Base-by-base conservation (phyloP, 2,329 filamentous ascomycete species). In the Colletotrichum orbiculare region DNA sequence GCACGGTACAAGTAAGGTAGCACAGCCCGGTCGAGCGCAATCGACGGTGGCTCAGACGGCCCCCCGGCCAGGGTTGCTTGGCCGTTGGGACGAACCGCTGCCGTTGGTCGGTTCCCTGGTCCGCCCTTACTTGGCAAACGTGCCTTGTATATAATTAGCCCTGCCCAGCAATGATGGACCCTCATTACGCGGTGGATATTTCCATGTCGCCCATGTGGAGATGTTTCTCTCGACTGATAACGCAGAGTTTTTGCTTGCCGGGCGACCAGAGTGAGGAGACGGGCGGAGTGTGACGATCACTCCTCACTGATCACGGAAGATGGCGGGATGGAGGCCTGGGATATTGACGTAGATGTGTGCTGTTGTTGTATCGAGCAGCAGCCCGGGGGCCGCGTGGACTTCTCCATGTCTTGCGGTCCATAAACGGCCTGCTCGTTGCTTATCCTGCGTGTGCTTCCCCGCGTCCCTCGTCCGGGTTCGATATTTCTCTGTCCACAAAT, bases 1-100 rank as follows among this genome's bases (percentile, higher is more conserved):
- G 11, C 15, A 43, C 13, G 12, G 13, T 8, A 15, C 42, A n/a
- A n/a, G 13, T 10, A 62, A n/a, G 8, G 13, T 10, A 62, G 42
- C 63, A 66, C 46, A 56, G 63, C 63, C 63, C 58, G 55, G 58
- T 45, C 45, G 25, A 56, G 62, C 62, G 62, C 62, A 65, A 63
- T 66, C 63, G 42, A 57, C 58, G 52, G 63, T 66, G 63, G 63
- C 63, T 66, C 52, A 63, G 63, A 43, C 38, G 25, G 25, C 4
- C 25, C 25, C 59, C 52, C 12, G 52, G 39, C 52, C 37, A 15
- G 17, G 46, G n/a, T 35, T 33, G n/a, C 63, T 66, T 66, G 58
- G 63, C 63, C 37, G 38, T 53, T 62, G 52, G 46, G 52, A 56
- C 57, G 58, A 63, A 63, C 58, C 52, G 17, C 41, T 15, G 52